These are phyloP conservation scores for Russula foetens DNA, from an alignment of 768 basidiomycete species.

Conservation along the genomic window DNA sequence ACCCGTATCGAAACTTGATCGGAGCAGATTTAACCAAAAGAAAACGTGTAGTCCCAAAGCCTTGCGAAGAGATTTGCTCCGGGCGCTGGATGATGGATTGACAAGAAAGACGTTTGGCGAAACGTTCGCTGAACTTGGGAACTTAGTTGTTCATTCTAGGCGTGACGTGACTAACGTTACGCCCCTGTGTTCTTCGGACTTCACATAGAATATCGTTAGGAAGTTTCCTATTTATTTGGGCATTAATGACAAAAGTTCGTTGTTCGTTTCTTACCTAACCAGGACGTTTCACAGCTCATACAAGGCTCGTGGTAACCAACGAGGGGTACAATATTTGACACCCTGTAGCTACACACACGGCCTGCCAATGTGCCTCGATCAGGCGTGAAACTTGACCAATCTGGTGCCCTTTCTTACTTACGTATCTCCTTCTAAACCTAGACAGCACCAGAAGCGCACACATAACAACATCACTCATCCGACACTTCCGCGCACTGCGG, in stretches of 20 bases:
- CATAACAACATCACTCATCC: background rate
- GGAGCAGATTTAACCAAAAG: conserved; percentile 1
- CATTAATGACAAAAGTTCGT: background rate
- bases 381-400: background rate
- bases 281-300: background rate
- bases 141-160: conserved; percentile 24
- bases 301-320: background rate
- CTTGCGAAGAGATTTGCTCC: conserved; percentile 2
- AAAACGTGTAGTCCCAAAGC: background rate
- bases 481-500: conserved; percentile 11
- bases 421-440: conserved; percentile 9
- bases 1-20: conserved; percentile 11
- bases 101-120: conserved; percentile 15
- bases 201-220: background rate
- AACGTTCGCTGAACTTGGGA: conserved; percentile 22
- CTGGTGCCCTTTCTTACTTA: conserved; percentile 4
- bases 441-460: background rate
- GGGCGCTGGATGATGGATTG: conserved; percentile 12
- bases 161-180: conserved; percentile 22
- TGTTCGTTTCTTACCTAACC: too few species aligned
- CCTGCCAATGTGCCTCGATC: background rate
- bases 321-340: background rate
- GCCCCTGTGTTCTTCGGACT: conserved; percentile 3
- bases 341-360: too few species aligned
- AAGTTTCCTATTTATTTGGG: background rate